phyloP scores from a whole-genome alignment of 208 protist genomes.

The Trichomonas gallinae region DNA sequence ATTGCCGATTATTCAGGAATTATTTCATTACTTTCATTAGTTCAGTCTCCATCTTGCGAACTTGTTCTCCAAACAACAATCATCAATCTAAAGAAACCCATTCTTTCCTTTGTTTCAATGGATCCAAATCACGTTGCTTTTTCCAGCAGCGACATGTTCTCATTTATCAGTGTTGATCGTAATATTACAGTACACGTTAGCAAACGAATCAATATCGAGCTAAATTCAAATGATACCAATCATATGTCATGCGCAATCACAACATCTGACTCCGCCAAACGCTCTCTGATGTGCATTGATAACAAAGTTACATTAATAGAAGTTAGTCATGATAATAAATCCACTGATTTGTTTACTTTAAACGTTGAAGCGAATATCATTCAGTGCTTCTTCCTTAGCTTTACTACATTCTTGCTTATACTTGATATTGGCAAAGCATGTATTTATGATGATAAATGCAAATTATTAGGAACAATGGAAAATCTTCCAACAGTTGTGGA shows the following conservation, averaged over 20 bases:
- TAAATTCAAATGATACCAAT: neutral
- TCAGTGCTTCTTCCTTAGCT: neutral
- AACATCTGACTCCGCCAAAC: neutral
- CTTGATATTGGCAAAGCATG: neutral
- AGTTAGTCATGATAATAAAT: neutral
- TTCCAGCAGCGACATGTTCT: neutral
- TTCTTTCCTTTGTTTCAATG: neutral
- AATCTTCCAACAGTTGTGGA: neutral
- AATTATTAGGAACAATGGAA: neutral
- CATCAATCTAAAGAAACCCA: neutral
- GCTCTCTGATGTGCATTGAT: neutral
- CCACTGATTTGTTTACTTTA: neutral
- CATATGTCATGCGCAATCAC: neutral
- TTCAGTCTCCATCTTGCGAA: neutral
- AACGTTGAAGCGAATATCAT: neutral
- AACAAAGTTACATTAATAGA: neutral
- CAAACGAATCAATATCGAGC: neutral
- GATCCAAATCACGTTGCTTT: neutral
- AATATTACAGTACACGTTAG: neutral
- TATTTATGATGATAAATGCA: neutral
- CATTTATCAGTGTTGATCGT: neutral
- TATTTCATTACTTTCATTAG: neutral
- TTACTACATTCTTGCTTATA: neutral
- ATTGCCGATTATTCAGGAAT: neutral
- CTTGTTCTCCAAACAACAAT: neutral